Conservation (phyloP, 148 eudicot species). For the Fallopia convolvulus region DNA sequence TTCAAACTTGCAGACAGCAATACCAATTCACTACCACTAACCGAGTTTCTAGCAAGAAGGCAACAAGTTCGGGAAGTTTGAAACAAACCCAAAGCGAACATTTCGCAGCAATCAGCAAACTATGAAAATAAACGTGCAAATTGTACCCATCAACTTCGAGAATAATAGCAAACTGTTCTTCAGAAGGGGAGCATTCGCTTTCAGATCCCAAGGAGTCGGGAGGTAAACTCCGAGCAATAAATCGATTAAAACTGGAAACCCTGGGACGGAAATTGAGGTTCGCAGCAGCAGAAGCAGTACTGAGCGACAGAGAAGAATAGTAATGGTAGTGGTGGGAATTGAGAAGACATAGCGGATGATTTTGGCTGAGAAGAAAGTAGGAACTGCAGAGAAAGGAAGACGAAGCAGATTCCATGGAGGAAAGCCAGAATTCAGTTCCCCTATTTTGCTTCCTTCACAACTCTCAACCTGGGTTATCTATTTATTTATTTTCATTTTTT, state of each 20-base stretch:
- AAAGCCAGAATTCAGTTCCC: background rate
- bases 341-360: background rate
- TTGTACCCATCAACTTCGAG: conserved; percentile 82
- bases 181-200: conserved; percentile 20
- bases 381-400: background rate
- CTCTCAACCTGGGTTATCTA: background rate
- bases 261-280: conserved; percentile 12
- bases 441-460: background rate
- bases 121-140: background rate
- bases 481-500: too few relatives aligned
- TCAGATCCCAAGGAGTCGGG: conserved; percentile 17
- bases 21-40: conserved; percentile 1
- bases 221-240: conserved; percentile 18
- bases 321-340: background rate
- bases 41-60: background rate
- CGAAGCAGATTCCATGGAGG: background rate
- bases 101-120: background rate
- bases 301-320: conserved; percentile 1
- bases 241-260: conserved; percentile 19
- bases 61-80: background rate
- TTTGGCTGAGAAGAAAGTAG: background rate
- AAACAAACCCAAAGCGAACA: background rate
- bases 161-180: conserved; percentile 40
- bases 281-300: background rate
- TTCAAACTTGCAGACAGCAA: background rate